Evolutionary conservation across 2,329 filamentous ascomycete species (phyloP), one percentile per base, ranked within the genome.

Genomic region (Colletotrichum camelliae): DNA sequence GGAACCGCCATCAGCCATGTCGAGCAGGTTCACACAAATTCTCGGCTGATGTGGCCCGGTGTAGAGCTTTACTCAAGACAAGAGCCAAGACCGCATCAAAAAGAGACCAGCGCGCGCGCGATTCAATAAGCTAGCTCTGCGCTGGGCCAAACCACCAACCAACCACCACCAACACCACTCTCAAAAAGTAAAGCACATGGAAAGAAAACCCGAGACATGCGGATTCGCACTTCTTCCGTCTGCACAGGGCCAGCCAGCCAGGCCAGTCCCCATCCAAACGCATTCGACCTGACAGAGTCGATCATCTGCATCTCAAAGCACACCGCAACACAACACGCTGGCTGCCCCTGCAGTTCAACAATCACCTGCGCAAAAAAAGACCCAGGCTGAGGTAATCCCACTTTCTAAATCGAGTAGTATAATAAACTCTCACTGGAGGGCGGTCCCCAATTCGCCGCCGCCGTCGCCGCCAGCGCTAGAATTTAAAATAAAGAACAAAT

Each of bases 121-220:
- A 48, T 48, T 48, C 39, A 35, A 61, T 39, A 37, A 37, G 16
- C 13, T 15, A 64, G 60, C 29, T 31, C 29, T 31, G 29, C 29
- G 29, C 29, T 31, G 29, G 29, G 29, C 29, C 29, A 31, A 31
- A 31, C 29, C 7, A 13, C 60, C 24, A 35, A 35, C 60, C 18
- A 35, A 24, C 33, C 33, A 35, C 35, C 12, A 24, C 33, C 24
- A 27, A 27, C 60, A 7, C 29, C 4, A 33, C 31, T 37, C 21
- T 24, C 57, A 12, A 29, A 29, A 18, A 57, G n/a, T 18, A 55
- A 31, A 55, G 55, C n/a, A 29, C 21, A 35, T 35, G 27, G 67
- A 61, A 70, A 29, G 62, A 66, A 66, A 48, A 62, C 6, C 67
- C 67, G 67, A 70, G 67, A 62, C 67, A 62, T 58, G 67, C 62